Percentiles rank a stretch among this genome's conserved stretches.
These are phyloP conservation scores for Eleusine coracana DNA, from an alignment of 176 grass and related monocot species.

Conservation along the genomic window DNA sequence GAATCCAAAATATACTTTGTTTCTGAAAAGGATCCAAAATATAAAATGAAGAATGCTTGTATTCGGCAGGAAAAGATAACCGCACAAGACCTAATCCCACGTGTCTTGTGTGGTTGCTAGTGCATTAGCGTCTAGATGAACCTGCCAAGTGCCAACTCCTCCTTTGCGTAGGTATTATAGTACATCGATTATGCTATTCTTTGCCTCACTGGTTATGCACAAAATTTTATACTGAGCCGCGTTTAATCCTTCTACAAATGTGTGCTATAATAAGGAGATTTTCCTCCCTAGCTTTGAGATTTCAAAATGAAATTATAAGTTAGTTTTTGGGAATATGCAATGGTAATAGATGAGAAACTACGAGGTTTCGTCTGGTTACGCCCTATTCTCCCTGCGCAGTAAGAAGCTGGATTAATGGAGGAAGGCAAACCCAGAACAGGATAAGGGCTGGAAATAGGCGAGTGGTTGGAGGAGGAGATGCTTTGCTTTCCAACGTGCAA, in stretches of 20 bases:
- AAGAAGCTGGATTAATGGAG: too few relatives aligned
- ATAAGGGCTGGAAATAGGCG: conserved; percentile 11
- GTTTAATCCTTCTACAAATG: too few relatives aligned
- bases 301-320: too few relatives aligned
- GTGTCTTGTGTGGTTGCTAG: neutral
- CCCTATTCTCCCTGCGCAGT: too few relatives aligned
- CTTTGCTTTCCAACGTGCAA: conserved; percentile 28
- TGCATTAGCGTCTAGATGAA: neutral
- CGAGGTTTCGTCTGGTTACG: too few relatives aligned
- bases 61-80: neutral
- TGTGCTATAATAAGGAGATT: too few relatives aligned
- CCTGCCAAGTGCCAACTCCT: neutral
- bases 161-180: neutral
- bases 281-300: too few relatives aligned
- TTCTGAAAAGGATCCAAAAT: neutral
- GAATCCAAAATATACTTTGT: neutral
- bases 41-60: neutral
- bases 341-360: too few relatives aligned
- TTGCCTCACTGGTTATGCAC: too few relatives aligned
- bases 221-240: too few relatives aligned
- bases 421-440: neutral
- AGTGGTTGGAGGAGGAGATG: conserved; percentile 11
- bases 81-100: neutral
- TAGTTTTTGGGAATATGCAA: too few relatives aligned
- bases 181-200: too few relatives aligned